Conservation (phyloP, 208 protist species). For the Leishmania gerbilli region DNA sequence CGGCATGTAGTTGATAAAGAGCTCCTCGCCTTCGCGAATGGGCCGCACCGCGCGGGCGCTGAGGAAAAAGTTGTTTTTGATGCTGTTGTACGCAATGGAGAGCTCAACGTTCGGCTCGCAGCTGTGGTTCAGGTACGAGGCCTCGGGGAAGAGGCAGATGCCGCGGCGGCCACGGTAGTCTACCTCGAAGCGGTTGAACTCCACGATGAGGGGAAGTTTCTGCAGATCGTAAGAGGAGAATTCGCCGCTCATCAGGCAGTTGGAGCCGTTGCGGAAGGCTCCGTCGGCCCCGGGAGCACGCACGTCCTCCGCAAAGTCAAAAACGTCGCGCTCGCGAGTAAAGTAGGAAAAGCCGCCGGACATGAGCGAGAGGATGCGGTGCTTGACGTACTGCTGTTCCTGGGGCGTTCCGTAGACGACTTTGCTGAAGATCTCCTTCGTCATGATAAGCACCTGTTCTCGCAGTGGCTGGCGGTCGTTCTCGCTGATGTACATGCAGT, state of each 20-base stretch:
- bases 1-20: constrained; percentile 89
- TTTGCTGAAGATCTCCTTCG: constrained; percentile 70
- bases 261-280: constrained; percentile 64
- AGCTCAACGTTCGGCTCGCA: constrained; percentile 86
- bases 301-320: constrained; percentile 84
- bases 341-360: constrained; percentile 87
- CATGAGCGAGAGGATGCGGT: constrained; percentile 76
- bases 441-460: constrained; percentile 78
- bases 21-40: constrained; percentile 75
- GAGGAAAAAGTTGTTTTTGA: constrained; percentile 77
- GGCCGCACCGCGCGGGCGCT: constrained; percentile 72
- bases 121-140: constrained; percentile 85
- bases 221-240: constrained; percentile 87
- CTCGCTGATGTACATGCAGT: constrained; percentile 81
- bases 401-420: constrained; percentile 58
- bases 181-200: constrained; percentile 88
- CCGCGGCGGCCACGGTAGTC: constrained; percentile 79
- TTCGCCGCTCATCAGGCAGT: constrained; percentile 69
- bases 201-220: constrained; percentile 80
- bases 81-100: constrained; percentile 69
- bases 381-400: constrained; percentile 77
- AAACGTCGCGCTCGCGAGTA: constrained; percentile 83
- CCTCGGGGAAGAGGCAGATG: constrained; percentile 83
- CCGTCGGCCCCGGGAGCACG: constrained; percentile 57
- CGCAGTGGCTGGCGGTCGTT: constrained; percentile 46